Evolutionary conservation across 257 asterid genomes (phyloP), one percentile per base, ranked within the genome.

Genomic region (Fraxinus pennsylvanica): DNA sequence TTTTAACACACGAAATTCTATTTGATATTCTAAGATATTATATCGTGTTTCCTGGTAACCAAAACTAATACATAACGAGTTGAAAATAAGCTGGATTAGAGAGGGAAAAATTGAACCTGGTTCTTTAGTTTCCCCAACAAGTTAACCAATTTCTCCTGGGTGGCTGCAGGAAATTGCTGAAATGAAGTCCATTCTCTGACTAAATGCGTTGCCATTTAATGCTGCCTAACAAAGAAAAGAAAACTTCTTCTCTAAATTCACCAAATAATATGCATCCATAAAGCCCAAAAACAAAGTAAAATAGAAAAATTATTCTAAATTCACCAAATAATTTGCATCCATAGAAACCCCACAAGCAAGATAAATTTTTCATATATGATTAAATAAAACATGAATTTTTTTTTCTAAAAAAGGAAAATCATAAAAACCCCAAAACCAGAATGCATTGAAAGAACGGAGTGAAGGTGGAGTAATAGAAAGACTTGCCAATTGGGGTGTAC

Each of bases 161-260:
- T 96, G 43, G 97, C 95, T 27, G 90, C 87, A 21, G 99, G 99
- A 81, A 96, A 96, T 83, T 92, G 95, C 83, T 92, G 97, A 52
- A 96, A 85, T 59, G 95, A 92, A 35, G 90, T 80, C 99, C 99
- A 96, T 85, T 96, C 99, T 87, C 86, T 90, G 41, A 92, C 77
- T 33, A 90, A 38, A 52, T 87, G 97, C 25, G 85, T 85, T 65
- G 97, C 97, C 99, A 95, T 95, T 68, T 72, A 43, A 76, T 52
- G n/a, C 94, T 86, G 83, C 63, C 61, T 73, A n/a, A 7, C 27
- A n/a, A 57, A 57, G 3, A 27, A 12, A 63, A 25, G 19, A 63
- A 12, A 27, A 63, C 7, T 22, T 25, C 0, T 10, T 22, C 9
- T 57, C 25, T 5, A 57, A 57, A 57, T 57, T 57, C 67, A 21